Base-by-base conservation (phyloP, 164 flowering plant species). In the Magnolia kwangsiensis region DNA sequence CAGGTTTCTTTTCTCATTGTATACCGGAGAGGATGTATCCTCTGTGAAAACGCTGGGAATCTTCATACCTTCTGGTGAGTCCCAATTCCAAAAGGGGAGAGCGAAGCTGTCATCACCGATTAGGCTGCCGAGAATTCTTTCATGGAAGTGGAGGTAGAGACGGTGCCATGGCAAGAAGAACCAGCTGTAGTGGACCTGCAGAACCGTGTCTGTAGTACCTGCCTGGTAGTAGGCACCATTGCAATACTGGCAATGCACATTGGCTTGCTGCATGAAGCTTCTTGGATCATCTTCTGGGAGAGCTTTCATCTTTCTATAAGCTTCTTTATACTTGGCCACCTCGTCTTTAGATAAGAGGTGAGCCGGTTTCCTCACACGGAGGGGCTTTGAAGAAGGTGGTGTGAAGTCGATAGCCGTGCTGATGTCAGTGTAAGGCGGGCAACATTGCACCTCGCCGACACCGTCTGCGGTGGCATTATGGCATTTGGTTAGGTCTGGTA, bases 161-260 rank as follows among this genome's bases (percentile, higher is more conserved):
- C 74, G 74, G 74, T 72, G 74, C 74, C 74, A 72, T 8, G 74
- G 74, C 37, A 21, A 3, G 74, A 72, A 72, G 9, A 72, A 27
- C 74, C 74, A 72, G 74, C n/a, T 23, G 23, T 19, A 13, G 63
- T 72, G 74, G 45, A 72, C 64, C 50, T 55, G 45, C 20, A 72
- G 21, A 27, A 4, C 20, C 20, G 37, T 49, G 31, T 16, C 10
- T 0, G 37, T n/a, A 23, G 16, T 29, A 20, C 72, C 59, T 18
- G 37, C 27, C 72, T 70, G 72, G 55, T 70, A 49, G 24, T 45
- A 70, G 23, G 72, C 72, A 19, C 72, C 72, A 8, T 70, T 50
- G 59, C 72, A 70, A n/a, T 70, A 70, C 24, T 45, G 55, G 55
- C 72, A 70, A 9, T 70, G 72, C 4, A 70, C 58, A 8, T 49